Evolutionary conservation across 1,284 basidiomycete species (phyloP).

Genomic region (Ustilago lituana): DNA sequence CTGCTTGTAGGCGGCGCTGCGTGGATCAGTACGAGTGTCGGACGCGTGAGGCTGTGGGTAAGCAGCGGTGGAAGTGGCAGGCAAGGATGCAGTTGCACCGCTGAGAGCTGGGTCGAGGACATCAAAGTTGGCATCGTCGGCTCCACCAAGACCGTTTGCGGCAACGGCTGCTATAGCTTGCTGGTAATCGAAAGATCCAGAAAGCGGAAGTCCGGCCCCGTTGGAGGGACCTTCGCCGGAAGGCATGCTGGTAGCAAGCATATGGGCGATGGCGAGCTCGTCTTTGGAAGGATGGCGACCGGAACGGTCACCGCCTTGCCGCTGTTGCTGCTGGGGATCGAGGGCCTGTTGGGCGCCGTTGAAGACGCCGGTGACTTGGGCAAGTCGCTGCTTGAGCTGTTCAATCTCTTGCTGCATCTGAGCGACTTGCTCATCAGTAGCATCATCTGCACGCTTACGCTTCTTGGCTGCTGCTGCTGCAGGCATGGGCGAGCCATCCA

Average conservation of each 20-base stretch:
- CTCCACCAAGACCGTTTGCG: slow-evolving; percentile 25
- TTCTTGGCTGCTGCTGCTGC: slow-evolving; percentile 33
- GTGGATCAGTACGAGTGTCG: slow-evolving; percentile 27
- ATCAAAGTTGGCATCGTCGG: slow-evolving; percentile 21
- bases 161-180: slow-evolving; percentile 40
- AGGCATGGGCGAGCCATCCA: slow-evolving; percentile 40
- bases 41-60: slow-evolving; percentile 24
- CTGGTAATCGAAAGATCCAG: slow-evolving; percentile 37
- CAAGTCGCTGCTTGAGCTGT: slow-evolving; percentile 42
- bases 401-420: slow-evolving; percentile 46
- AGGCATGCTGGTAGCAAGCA: slow-evolving; percentile 59
- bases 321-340: slow-evolving; percentile 26
- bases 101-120: slow-evolving; percentile 49
- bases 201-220: slow-evolving; percentile 15
- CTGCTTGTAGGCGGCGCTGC: slow-evolving; percentile 31
- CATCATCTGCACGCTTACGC: slow-evolving; percentile 44
- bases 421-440: slow-evolving; percentile 30
- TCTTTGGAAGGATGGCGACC: slow-evolving; percentile 50
- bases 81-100: slow-evolving; percentile 6
- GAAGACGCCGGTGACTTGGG: slow-evolving; percentile 45
- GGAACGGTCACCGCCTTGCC: slow-evolving; percentile 20
- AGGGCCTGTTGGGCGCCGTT: slow-evolving; percentile 21
- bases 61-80: neutral
- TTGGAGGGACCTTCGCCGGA: slow-evolving; percentile 49
- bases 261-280: slow-evolving; percentile 58